A percentile compares a stretch with the other conserved stretches of the same genome.
Evolutionary conservation across 148 eudicot genomes (phyloP).

Genomic region (Rhododendron henanense): DNA sequence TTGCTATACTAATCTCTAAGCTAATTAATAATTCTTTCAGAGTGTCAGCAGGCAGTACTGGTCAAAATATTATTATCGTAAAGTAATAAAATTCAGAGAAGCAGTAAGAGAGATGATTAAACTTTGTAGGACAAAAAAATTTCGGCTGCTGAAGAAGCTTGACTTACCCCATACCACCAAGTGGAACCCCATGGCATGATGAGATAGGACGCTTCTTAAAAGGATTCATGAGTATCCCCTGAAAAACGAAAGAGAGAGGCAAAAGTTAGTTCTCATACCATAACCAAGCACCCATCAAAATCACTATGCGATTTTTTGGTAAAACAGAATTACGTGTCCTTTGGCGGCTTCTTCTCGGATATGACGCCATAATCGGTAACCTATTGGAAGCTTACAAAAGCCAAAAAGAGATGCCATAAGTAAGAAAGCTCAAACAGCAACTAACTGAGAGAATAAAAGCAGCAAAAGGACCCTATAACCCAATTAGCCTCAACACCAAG

Average conservation of each 20-base stretch:
- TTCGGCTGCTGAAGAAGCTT: slow-evolving; percentile 2
- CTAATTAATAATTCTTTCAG: neutral
- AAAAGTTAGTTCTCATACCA: neutral
- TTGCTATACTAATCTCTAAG: neutral
- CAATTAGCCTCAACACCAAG: neutral
- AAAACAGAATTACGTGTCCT: slow-evolving; percentile 52
- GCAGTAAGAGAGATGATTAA: neutral
- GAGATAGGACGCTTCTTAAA: slow-evolving; percentile 52
- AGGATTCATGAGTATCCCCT: slow-evolving; percentile 73
- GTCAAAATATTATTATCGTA: neutral
- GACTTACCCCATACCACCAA: slow-evolving; percentile 93
- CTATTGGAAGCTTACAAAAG: slow-evolving; percentile 66
- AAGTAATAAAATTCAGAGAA: neutral
- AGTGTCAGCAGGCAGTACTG: neutral
- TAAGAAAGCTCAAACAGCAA: neutral
- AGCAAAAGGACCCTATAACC: neutral
- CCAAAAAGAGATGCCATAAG: neutral
- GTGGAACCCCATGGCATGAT: slow-evolving; percentile 83
- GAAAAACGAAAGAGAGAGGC: slow-evolving; percentile 16
- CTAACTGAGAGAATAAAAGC: neutral
- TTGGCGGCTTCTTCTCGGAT: slow-evolving; percentile 57
- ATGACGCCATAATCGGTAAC: slow-evolving; percentile 75
- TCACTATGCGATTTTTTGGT: neutral
- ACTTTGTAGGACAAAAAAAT: neutral
- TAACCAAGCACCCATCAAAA: neutral